phyloP scores from a whole-genome alignment of 2,329 filamentous ascomycete species.

The Fusarium sp. region DNA sequence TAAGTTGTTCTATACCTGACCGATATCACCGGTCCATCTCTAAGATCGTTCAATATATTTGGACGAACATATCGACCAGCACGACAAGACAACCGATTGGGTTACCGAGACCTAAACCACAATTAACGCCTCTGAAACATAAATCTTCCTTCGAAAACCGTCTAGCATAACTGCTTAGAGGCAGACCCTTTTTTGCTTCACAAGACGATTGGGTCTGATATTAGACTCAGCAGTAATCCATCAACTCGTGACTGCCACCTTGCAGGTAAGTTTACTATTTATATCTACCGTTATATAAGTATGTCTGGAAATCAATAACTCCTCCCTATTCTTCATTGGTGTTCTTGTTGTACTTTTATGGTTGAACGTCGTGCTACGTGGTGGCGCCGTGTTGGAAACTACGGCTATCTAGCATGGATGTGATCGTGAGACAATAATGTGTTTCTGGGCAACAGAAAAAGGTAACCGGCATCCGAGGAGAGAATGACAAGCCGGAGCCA shows the following conservation, averaged over 20 bases:
- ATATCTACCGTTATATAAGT: background rate
- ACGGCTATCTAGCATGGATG: background rate
- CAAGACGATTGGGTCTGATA: background rate
- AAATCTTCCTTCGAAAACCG: background rate
- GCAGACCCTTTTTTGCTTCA: background rate
- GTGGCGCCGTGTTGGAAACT: background rate
- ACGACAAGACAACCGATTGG: background rate
- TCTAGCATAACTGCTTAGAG: background rate
- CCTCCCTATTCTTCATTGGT: background rate
- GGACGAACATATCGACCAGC: background rate
- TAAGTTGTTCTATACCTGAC: background rate
- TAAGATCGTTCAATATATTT: background rate
- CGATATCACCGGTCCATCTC: background rate
- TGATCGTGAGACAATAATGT: background rate
- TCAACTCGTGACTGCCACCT: background rate
- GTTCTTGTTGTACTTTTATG: background rate
- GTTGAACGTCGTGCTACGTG: background rate
- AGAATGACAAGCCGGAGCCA: conserved; percentile 1
- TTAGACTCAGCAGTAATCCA: background rate
- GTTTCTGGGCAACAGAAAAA: background rate
- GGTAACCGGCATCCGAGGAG: background rate
- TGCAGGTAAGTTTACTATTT: conserved; percentile 20
- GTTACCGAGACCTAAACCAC: background rate
- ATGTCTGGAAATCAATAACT: background rate
- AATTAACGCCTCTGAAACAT: background rate